These are phyloP conservation scores for Thecaphora frezii DNA, from an alignment of 1,284 basidiomycete genomes.

Conservation along the genomic window DNA sequence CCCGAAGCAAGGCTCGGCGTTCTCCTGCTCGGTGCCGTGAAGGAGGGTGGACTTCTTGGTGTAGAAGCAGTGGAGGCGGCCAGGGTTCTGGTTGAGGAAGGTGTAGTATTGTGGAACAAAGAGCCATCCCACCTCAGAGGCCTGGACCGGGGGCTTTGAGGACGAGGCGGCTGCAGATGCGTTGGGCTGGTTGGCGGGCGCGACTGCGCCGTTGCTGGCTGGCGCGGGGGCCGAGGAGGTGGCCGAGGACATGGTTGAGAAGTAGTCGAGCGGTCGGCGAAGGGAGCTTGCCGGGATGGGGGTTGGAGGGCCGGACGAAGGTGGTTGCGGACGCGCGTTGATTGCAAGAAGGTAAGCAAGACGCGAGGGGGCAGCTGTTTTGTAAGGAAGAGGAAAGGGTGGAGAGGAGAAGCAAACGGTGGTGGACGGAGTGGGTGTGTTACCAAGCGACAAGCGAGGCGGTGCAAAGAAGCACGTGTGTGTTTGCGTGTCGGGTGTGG, in stretches of 20 bases:
- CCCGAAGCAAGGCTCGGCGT: constrained; percentile 80
- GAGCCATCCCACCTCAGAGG: constrained; percentile 59
- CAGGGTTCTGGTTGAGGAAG: constrained; percentile 95
- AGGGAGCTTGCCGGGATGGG: no score
- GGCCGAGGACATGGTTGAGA: neutral
- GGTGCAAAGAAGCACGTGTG: no score
- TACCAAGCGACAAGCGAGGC: no score
- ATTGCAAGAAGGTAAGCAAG: no score
- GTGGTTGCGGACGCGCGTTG: no score
- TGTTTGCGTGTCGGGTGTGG: no score
- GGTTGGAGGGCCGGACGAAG: no score
- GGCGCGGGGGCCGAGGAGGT: constrained; percentile 17
- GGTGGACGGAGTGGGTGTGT: no score
- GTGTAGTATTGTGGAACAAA: constrained; percentile 65
- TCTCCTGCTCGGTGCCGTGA: constrained; percentile 77
- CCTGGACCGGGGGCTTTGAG: constrained; percentile 35
- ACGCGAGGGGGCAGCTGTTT: no score
- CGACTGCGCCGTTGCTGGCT: constrained; percentile 23
- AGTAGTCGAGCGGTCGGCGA: no score
- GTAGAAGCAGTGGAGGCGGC: constrained; percentile 97
- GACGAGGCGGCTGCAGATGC: constrained; percentile 8
- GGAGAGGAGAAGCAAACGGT: no score
- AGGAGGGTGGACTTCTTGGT: constrained; percentile 86
- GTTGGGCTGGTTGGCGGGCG: constrained; percentile 11
- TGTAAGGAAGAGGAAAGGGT: neutral